Percentiles rank a stretch among this genome's conserved stretches.
phyloP scores from a whole-genome alignment of 1,284 basidiomycete genomes.

The Takashimella koratensis region DNA sequence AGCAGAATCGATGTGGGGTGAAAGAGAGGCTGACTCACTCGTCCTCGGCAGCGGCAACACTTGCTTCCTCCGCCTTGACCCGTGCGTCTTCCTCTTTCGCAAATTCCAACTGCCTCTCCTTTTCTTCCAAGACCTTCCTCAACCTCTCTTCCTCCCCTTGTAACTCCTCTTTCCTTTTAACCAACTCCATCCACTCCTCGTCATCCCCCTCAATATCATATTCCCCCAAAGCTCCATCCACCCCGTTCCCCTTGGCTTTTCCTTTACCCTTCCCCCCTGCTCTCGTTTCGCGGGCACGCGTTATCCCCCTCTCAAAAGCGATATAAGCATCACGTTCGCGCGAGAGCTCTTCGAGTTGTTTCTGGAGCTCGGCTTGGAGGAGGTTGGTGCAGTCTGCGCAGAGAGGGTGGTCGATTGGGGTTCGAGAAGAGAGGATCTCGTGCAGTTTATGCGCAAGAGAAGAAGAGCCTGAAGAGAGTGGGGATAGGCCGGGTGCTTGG shows the following conservation, averaged over 20 bases:
- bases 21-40: slow-evolving; percentile 36
- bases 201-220: slow-evolving; percentile 34
- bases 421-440: slow-evolving; percentile 70
- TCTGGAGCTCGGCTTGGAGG: slow-evolving; percentile 69
- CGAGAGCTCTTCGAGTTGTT: slow-evolving; percentile 82
- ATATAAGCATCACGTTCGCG: slow-evolving; percentile 89
- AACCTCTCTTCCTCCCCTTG: slow-evolving; percentile 64
- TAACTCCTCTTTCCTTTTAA: slow-evolving; percentile 53
- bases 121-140: slow-evolving; percentile 44
- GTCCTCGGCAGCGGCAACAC: slow-evolving; percentile 70
- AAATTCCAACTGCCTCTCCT: slow-evolving; percentile 67
- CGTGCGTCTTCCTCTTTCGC: slow-evolving; percentile 70
- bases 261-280: slow-evolving; percentile 54
- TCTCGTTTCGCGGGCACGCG: slow-evolving; percentile 34
- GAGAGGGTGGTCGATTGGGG: slow-evolving; percentile 88
- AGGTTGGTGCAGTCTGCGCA: slow-evolving; percentile 91
- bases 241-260: slow-evolving; percentile 36
- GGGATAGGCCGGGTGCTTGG: no score
- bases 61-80: slow-evolving; percentile 67
- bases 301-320: slow-evolving; percentile 81
- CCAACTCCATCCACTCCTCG: slow-evolving; percentile 57
- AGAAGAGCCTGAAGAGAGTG: slow-evolving; percentile 53
- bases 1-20: no score
- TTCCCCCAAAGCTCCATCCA: slow-evolving; percentile 26
- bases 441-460: slow-evolving; percentile 56